A percentile compares a stretch with the other conserved stretches of the same genome.
Evolutionary conservation across 2,329 filamentous ascomycete genomes (phyloP).

Genomic region (Aspergillus arachidicola): DNA sequence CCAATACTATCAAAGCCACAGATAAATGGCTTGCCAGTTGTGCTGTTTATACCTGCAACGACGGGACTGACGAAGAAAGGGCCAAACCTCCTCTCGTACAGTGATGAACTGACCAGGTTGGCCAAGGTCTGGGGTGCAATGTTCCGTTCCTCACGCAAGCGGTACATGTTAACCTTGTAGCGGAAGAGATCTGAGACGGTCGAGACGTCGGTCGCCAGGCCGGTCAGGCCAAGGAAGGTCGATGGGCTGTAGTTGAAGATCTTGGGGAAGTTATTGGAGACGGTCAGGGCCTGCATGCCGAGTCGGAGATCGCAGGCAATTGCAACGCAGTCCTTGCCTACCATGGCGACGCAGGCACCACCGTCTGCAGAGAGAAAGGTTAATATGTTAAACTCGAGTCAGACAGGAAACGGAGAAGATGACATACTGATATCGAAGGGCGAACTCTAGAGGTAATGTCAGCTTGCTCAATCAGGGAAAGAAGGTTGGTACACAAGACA

Average conservation of each 20-base stretch:
- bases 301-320: slow-evolving; percentile 99
- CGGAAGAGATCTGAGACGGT: slow-evolving; percentile 97
- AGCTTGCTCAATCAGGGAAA: slow-evolving; percentile 30
- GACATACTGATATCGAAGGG: slow-evolving; percentile 92
- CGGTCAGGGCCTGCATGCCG: slow-evolving; percentile 91
- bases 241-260: slow-evolving; percentile 93
- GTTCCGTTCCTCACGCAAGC: slow-evolving; percentile 93
- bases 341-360: slow-evolving; percentile 97
- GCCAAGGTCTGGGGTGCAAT: slow-evolving; percentile 94
- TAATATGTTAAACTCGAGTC: slow-evolving; percentile 9
- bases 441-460: slow-evolving; percentile 64
- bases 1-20: slow-evolving; percentile 99
- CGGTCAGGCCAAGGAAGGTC: slow-evolving; percentile 92
- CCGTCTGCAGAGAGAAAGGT: slow-evolving; percentile 57
- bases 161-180: slow-evolving; percentile 99
- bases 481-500: slow-evolving; percentile 17
- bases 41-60: slow-evolving; percentile 91
- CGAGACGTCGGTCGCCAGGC: slow-evolving; percentile 91
- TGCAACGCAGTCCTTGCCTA: slow-evolving; percentile 98
- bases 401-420: slow-evolving; percentile 13
- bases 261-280: slow-evolving; percentile 99
- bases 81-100: slow-evolving; percentile 96
- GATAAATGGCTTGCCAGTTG: slow-evolving; percentile 93
- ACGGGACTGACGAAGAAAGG: slow-evolving; percentile 96
- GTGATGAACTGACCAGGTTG: slow-evolving; percentile 85